phyloP scores from a whole-genome alignment of 139 green algal species.

The Yamagishiella unicocca region DNA sequence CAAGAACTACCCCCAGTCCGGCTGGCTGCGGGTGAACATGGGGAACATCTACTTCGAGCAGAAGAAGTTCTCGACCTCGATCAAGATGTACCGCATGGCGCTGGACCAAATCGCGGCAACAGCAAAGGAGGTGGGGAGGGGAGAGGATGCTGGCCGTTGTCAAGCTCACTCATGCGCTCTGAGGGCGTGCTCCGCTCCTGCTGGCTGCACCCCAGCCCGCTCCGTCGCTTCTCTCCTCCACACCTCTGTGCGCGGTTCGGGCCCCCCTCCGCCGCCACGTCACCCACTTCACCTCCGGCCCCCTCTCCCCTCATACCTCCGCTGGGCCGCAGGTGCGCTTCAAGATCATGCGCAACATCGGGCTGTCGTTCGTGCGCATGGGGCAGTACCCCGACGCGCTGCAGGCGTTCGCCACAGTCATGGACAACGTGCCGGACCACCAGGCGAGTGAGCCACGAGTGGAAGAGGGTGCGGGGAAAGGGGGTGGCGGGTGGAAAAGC shows the following conservation, averaged over 20 bases:
- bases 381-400: conserved; percentile 87
- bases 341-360: conserved; percentile 90
- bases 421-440: conserved; percentile 80
- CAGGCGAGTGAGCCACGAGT: conserved; percentile 63
- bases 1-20: conserved; percentile 67
- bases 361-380: conserved; percentile 81
- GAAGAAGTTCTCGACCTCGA: conserved; percentile 62
- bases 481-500: too few relatives aligned
- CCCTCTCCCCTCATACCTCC: background rate
- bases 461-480: background rate
- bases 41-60: conserved; percentile 89
- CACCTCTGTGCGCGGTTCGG: too few relatives aligned
- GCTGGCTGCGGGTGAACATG: conserved; percentile 90
- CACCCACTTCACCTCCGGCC: background rate
- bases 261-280: background rate
- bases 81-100: conserved; percentile 91
- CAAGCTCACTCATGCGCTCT: too few relatives aligned
- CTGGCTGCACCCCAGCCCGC: too few relatives aligned
- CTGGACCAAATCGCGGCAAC: conserved; percentile 82
- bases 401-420: conserved; percentile 74
- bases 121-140: conserved; percentile 63
- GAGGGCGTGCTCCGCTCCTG: too few relatives aligned
- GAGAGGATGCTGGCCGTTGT: too few relatives aligned
- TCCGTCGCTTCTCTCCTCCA: too few relatives aligned
- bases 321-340: conserved; percentile 57